phyloP scores from a whole-genome alignment of 2,329 filamentous ascomycete species.

The Diplocarpon mali region DNA sequence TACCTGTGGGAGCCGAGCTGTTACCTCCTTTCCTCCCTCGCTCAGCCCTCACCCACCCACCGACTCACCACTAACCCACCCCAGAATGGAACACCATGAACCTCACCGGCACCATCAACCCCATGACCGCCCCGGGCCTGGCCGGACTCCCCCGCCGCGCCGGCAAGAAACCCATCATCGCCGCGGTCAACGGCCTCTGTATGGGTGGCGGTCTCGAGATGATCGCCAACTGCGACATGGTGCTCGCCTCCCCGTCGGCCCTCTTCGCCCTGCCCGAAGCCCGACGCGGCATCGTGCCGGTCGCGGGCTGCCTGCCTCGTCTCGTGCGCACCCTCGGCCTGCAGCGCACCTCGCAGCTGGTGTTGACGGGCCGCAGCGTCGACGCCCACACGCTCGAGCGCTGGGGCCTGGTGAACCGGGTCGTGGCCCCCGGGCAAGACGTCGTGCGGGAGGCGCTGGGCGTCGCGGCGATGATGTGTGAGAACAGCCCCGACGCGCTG shows the following conservation, averaged over 20 bases:
- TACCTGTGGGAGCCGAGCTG: too few species aligned
- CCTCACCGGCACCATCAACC: too few species aligned
- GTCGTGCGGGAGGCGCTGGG: conserved; percentile 48
- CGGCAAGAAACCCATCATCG: conserved; percentile 66
- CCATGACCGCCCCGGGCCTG: conserved; percentile 39
- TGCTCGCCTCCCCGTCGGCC: conserved; percentile 48
- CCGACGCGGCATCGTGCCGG: conserved; percentile 56
- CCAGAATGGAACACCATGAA: too few species aligned
- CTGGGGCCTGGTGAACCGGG: conserved; percentile 62
- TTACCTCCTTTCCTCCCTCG: too few species aligned
- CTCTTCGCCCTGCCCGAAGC: conserved; percentile 63
- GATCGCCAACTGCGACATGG: conserved; percentile 60
- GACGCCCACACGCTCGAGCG: conserved; percentile 45
- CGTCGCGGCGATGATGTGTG: conserved; percentile 50
- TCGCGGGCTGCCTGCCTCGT: conserved; percentile 60
- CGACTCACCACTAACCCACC: too few species aligned
- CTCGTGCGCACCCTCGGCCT: conserved; percentile 54
- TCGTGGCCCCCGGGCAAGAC: conserved; percentile 40
- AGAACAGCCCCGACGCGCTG: conserved; percentile 63
- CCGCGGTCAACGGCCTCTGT: conserved; percentile 65
- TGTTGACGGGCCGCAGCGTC: conserved; percentile 50
- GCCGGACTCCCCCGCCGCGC: conserved; percentile 53
- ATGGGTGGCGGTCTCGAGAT: conserved; percentile 72
- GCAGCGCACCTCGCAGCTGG: conserved; percentile 62
- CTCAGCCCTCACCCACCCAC: too few species aligned